A percentile compares a stretch with the other conserved stretches of the same genome.
phyloP scores from a whole-genome alignment of 345 rosid genomes.

The Passiflora organensis region DNA sequence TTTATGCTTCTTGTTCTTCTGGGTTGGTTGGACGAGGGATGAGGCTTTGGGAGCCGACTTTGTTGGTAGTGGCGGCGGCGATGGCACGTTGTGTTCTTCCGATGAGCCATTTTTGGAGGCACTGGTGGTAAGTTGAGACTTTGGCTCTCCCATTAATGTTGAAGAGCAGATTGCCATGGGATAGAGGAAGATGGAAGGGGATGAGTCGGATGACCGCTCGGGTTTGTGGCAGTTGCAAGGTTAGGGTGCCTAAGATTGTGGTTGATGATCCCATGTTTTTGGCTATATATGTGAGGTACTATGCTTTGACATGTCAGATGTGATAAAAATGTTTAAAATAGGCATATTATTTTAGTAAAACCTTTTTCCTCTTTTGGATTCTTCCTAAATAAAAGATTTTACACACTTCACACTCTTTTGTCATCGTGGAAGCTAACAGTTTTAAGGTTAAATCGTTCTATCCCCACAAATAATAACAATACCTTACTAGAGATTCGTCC shows the following conservation, averaged over 20 bases:
- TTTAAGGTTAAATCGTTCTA: no score
- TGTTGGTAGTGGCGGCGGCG: constrained; percentile 17
- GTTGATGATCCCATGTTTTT: constrained; percentile 14
- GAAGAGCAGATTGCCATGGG: constrained; percentile 26
- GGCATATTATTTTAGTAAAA: not conserved
- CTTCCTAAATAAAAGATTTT: no score
- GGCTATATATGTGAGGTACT: not conserved
- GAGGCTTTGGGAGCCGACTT: constrained; percentile 29
- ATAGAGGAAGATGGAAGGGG: constrained; percentile 1
- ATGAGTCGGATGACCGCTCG: not conserved
- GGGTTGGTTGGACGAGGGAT: constrained; percentile 68
- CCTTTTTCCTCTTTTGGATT: not conserved
- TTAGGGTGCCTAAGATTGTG: not conserved
- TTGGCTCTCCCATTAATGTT: constrained; percentile 58
- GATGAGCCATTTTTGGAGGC: constrained; percentile 16
- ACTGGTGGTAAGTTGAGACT: constrained; percentile 23
- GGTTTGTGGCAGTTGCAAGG: not conserved
- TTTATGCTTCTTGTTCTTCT: constrained; percentile 36
- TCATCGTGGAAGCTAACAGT: no score
- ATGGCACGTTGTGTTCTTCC: constrained; percentile 6
- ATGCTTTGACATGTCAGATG: not conserved
- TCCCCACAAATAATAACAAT: no score
- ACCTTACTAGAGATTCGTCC: no score
- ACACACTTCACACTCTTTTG: no score
- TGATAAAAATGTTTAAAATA: not conserved